Evolutionary conservation across 2,329 filamentous ascomycete species (phyloP).

Genomic region (Aspergillus sp.): DNA sequence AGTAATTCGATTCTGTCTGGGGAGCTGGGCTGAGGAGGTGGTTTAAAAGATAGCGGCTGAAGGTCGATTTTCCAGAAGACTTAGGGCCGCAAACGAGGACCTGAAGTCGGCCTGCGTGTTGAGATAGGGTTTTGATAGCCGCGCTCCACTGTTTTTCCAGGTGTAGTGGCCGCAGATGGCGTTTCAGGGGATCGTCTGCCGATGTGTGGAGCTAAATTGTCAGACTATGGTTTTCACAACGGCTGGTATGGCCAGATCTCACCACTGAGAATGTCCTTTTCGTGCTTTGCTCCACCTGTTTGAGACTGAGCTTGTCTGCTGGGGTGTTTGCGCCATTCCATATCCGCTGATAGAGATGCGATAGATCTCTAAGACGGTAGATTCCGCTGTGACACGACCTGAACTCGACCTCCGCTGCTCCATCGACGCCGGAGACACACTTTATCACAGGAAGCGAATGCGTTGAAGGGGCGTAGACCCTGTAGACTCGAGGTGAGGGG

Average conservation of each 20-base stretch:
- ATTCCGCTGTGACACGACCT: conserved; percentile 52
- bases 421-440: conserved; percentile 46
- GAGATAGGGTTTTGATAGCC: conserved; percentile 49
- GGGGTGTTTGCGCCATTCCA: conserved; percentile 50
- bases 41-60: conserved; percentile 61
- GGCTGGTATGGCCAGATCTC: conserved; percentile 18
- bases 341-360: conserved; percentile 58
- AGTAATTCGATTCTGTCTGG: conserved; percentile 34
- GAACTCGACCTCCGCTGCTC: conserved; percentile 54
- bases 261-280: conserved; percentile 48
- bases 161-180: conserved; percentile 48
- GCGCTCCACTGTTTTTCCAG: conserved; percentile 50
- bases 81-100: conserved; percentile 61
- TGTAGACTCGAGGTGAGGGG: conserved; percentile 47
- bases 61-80: conserved; percentile 64
- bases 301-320: conserved; percentile 39
- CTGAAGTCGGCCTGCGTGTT: conserved; percentile 42
- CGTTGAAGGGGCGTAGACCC: conserved; percentile 60
- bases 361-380: conserved; percentile 51
- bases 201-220: conserved; percentile 45
- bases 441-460: conserved; percentile 61
- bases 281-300: conserved; percentile 31
- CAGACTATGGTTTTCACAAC: conserved; percentile 16
- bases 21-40: conserved; percentile 53
- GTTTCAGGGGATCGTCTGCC: conserved; percentile 46